A percentile compares a stretch with the other conserved stretches of the same genome.
Evolutionary conservation across 2,329 filamentous ascomycete genomes (phyloP).

Genomic region (Tolypocladium guangdongense): DNA sequence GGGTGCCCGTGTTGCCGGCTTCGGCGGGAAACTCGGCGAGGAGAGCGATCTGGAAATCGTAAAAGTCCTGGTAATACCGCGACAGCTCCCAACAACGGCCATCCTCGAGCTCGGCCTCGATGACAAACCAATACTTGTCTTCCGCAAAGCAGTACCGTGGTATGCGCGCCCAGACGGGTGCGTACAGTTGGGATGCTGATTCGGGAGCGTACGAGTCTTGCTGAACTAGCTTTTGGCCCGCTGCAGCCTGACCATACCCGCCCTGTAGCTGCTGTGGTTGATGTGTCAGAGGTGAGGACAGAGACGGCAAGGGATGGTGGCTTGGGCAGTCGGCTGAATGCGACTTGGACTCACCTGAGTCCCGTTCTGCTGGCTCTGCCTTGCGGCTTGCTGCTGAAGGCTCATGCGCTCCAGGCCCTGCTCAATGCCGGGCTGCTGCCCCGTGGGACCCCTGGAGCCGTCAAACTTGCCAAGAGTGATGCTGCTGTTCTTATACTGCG

Average conservation of each 20-base stretch:
- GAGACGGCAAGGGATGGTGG: neutral
- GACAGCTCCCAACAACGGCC: conserved; percentile 87
- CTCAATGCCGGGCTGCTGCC: conserved; percentile 39
- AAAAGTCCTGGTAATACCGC: conserved; percentile 96
- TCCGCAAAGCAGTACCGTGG: conserved; percentile 92
- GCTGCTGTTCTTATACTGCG: conserved; percentile 98
- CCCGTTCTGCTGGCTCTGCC: conserved; percentile 15
- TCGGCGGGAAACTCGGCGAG: conserved; percentile 87
- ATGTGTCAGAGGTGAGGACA: neutral
- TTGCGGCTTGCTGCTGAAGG: conserved; percentile 32
- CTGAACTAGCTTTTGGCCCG: conserved; percentile 17
- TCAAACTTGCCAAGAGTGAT: conserved; percentile 92
- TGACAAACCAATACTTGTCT: conserved; percentile 98
- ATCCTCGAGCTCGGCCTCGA: conserved; percentile 84
- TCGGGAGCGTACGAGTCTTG: conserved; percentile 24
- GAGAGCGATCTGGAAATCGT: conserved; percentile 94
- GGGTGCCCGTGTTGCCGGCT: conserved; percentile 71
- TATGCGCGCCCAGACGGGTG: conserved; percentile 74
- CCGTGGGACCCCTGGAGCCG: conserved; percentile 31
- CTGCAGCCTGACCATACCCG: neutral
- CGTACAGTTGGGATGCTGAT: conserved; percentile 47
- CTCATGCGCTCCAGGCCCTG: conserved; percentile 72
- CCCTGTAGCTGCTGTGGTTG: neutral
- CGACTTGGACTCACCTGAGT: conserved; percentile 12
- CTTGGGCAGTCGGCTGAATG: neutral